phyloP scores from a whole-genome alignment of 805 yeast genomes.

The Nakazawaea wyomingensis region DNA sequence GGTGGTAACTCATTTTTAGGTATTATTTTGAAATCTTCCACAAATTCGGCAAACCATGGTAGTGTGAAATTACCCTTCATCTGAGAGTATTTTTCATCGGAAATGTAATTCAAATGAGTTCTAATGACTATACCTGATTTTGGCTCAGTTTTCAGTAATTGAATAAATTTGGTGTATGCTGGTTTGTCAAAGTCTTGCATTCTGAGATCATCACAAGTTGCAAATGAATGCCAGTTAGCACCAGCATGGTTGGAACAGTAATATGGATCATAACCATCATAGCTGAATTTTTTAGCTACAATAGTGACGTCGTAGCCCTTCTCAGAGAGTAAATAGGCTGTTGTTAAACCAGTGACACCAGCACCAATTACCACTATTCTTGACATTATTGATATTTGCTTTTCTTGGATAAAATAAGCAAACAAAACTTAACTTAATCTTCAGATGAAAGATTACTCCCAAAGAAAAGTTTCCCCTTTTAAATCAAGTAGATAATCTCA shows the following conservation, averaged over 20 bases:
- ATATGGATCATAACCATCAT: conserved; percentile 19
- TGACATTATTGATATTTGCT: too few relatives aligned
- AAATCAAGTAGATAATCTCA: too few relatives aligned
- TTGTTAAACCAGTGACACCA: conserved; percentile 54
- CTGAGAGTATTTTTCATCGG: conserved; percentile 16
- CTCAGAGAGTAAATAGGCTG: conserved; percentile 38
- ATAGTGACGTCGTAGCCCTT: conserved; percentile 37
- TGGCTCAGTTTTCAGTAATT: conserved; percentile 42
- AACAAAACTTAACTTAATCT: too few relatives aligned
- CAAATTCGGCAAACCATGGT: conserved; percentile 49
- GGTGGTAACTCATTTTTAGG: conserved; percentile 31
- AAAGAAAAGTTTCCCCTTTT: too few relatives aligned
- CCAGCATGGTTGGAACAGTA: conserved; percentile 70
- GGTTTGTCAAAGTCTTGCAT: conserved; percentile 37
- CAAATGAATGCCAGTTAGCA: conserved; percentile 67
- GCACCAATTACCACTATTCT: conserved; percentile 31
- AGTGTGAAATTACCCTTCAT: conserved; percentile 13
- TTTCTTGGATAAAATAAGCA: too few relatives aligned
- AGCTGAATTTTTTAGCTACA: conserved; percentile 34
- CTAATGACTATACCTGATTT: conserved; percentile 40
- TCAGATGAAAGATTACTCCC: too few relatives aligned
- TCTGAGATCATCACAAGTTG: conserved; percentile 31
- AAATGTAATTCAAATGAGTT: conserved; percentile 16
- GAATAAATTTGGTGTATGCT: conserved; percentile 42
- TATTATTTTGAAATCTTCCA: conserved; percentile 34